Evolutionary conservation across 371 early-diverging fungal species (phyloP).

Genomic region (Rhizomucor miehei): DNA sequence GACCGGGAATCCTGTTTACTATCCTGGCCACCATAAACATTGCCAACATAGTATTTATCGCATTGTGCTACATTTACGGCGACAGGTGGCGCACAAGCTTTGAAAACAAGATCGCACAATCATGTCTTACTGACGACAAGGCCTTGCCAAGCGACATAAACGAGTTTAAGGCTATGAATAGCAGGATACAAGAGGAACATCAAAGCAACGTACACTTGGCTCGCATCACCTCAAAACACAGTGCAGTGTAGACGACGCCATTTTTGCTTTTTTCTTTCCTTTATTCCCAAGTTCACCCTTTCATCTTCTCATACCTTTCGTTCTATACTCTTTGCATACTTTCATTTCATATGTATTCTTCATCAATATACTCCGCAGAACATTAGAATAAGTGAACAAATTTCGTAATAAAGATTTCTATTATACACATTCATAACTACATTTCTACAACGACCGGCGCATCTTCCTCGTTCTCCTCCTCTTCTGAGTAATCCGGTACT

Average conservation of each 20-base stretch:
- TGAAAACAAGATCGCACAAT: slow-evolving; percentile 6
- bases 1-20: slow-evolving; percentile 24
- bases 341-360: not conserved
- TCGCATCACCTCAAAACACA: slow-evolving; percentile 11
- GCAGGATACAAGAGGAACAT: slow-evolving; percentile 5
- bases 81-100: slow-evolving; percentile 22
- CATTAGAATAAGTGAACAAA: too few species aligned
- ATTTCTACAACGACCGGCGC: not conserved
- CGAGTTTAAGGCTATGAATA: not conserved
- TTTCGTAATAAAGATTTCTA: too few species aligned
- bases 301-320: too few species aligned
- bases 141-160: not conserved
- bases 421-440: too few species aligned
- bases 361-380: not conserved
- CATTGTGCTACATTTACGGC: slow-evolving; percentile 15
- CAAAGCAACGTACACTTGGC: slow-evolving; percentile 4
- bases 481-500: slow-evolving; percentile 10
- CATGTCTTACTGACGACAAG: not conserved
- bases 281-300: too few species aligned
- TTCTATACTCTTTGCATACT: not conserved
- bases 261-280: not conserved
- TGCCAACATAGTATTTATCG: slow-evolving; percentile 15
- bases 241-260: slow-evolving; percentile 3
- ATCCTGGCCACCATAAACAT: slow-evolving; percentile 20
- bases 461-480: not conserved